Evolutionary conservation across 768 basidiomycete species (phyloP).

Genomic region (Tremella mesenterica): DNA sequence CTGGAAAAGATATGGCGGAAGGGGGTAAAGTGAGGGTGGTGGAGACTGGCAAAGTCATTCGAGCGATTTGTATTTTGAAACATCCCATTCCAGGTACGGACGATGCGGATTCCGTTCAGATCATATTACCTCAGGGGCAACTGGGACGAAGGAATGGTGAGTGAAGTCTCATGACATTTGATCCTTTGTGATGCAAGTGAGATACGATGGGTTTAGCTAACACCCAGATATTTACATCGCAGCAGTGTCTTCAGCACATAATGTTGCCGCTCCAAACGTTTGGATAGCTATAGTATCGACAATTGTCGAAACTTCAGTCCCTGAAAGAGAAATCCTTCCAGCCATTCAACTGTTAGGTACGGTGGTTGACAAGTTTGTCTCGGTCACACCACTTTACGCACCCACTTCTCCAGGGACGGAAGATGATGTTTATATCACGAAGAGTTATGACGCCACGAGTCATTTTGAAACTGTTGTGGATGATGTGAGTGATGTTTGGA

Average conservation of each 20-base stretch:
- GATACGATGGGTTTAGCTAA: constrained; percentile 3
- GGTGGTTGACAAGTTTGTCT: constrained; percentile 94
- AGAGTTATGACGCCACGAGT: constrained; percentile 94
- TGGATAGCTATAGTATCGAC: constrained; percentile 98
- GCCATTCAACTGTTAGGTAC: constrained; percentile 84
- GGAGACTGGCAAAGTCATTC: constrained; percentile 86
- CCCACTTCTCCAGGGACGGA: constrained; percentile 69
- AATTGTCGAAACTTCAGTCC: constrained; percentile 86
- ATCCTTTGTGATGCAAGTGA: background rate
- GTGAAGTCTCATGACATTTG: too few relatives aligned
- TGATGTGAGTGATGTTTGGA: constrained; percentile 94
- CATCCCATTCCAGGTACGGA: constrained; percentile 98
- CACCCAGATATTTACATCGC: constrained; percentile 91
- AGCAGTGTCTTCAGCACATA: constrained; percentile 92
- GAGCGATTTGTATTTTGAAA: constrained; percentile 95
- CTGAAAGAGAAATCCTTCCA: constrained; percentile 85
- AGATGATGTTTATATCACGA: constrained; percentile 94
- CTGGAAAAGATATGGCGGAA: constrained; percentile 55
- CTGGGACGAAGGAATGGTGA: constrained; percentile 82
- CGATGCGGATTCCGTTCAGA: constrained; percentile 86
- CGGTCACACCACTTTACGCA: constrained; percentile 76
- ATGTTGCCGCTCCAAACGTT: constrained; percentile 90
- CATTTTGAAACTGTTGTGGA: constrained; percentile 99
- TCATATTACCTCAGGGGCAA: constrained; percentile 98
- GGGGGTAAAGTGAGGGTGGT: constrained; percentile 76